phyloP scores from a whole-genome alignment of 345 rosid species.

The Eucalyptus polybractea region DNA sequence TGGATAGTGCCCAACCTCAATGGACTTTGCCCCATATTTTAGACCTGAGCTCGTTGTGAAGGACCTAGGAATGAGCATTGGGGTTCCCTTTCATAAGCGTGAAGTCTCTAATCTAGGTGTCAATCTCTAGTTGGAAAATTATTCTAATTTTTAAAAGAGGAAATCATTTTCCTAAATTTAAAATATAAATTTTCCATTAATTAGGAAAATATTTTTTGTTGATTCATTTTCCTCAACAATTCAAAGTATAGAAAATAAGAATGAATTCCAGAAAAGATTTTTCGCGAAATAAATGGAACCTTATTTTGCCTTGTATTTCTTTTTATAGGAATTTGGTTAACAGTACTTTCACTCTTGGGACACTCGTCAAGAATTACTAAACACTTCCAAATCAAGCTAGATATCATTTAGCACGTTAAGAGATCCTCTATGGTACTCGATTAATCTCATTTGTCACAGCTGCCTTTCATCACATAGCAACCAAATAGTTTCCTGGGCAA shows the following conservation, averaged over 20 bases:
- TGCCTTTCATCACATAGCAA: background rate
- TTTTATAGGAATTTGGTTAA: background rate
- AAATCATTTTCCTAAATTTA: background rate
- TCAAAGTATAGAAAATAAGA: background rate
- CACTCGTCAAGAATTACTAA: background rate
- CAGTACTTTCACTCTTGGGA: background rate
- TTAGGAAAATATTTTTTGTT: background rate
- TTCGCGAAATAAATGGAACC: fast-evolving
- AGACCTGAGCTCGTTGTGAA: fast-evolving
- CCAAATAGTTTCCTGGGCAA: background rate
- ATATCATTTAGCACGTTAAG: background rate
- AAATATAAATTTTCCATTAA: background rate
- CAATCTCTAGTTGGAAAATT: background rate
- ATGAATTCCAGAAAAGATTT: fast-evolving
- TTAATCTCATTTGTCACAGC: background rate
- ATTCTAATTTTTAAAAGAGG: background rate
- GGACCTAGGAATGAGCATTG: background rate
- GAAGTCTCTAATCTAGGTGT: background rate
- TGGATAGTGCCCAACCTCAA: fast-evolving
- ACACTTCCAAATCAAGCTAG: background rate
- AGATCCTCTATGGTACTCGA: background rate
- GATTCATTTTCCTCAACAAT: background rate
- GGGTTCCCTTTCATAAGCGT: background rate
- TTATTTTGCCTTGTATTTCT: background rate
- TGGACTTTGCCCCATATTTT: background rate